Conservation (phyloP, 371 early-diverging fungal species). For the Polyrhizophydium stewartii region DNA sequence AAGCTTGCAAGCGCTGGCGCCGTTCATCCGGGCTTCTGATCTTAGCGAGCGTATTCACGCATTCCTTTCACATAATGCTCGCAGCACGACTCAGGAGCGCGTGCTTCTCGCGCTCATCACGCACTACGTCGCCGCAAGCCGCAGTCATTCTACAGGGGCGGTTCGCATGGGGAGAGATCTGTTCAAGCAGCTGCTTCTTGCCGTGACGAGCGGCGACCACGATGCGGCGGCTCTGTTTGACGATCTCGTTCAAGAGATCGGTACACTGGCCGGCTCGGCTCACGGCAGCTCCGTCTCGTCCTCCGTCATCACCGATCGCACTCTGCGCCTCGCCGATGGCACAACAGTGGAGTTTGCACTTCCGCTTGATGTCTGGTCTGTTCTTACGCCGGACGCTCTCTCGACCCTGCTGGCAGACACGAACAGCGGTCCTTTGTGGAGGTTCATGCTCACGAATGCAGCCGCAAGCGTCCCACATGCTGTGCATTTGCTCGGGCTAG, state of each 20-base stretch:
- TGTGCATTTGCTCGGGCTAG: background rate
- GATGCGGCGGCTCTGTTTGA: too few species aligned
- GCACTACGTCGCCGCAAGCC: background rate
- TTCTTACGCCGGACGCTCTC: background rate
- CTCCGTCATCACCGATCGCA: too few species aligned
- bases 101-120: background rate
- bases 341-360: background rate
- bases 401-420: background rate
- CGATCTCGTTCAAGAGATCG: too few species aligned
- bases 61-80: too few species aligned
- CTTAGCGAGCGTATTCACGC: too few species aligned
- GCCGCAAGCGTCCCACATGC: conserved; percentile 3
- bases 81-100: background rate
- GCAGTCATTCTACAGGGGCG: too few species aligned
- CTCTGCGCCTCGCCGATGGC: too few species aligned
- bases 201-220: background rate
- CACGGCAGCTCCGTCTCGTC: too few species aligned
- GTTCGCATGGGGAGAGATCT: background rate
- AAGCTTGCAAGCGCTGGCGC: too few species aligned
- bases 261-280: too few species aligned
- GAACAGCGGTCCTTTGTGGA: background rate
- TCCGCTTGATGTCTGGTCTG: conserved; percentile 2
- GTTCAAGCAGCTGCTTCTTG: background rate
- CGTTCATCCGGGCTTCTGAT: too few species aligned
- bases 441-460: background rate